Conservation (phyloP, 2,329 filamentous ascomycete species). For the Botrytis hyacinthi region DNA sequence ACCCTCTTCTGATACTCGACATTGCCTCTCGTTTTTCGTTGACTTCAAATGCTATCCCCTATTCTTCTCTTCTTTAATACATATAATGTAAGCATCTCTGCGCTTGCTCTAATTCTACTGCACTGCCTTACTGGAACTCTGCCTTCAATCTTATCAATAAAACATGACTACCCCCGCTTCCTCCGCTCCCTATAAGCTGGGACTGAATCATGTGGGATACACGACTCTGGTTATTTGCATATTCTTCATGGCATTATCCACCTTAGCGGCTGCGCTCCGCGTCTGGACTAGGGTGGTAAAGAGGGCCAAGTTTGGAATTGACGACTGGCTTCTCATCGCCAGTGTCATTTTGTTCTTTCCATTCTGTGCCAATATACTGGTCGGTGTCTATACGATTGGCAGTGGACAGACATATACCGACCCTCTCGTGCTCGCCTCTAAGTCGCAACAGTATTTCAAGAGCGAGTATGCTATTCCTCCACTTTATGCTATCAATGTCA, state of each 20-base stretch:
- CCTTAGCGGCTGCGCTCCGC: neutral
- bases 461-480: neutral
- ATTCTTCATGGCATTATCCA: neutral
- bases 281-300: neutral
- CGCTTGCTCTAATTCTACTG: neutral
- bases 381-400: neutral
- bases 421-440: neutral
- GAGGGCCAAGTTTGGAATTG: conserved; percentile 3
- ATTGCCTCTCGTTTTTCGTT: neutral
- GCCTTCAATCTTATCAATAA: neutral
- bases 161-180: neutral
- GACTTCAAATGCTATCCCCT: neutral
- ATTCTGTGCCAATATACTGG: neutral
- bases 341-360: neutral
- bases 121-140: neutral
- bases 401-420: neutral
- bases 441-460: neutral
- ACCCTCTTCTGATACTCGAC: neutral
- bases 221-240: neutral
- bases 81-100: neutral
- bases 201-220: neutral
- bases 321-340: neutral
- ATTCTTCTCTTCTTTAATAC: neutral
- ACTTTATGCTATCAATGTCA: neutral
- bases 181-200: neutral